Evolutionary conservation across 2,329 filamentous ascomycete genomes (phyloP).

Genomic region (Hypoxylon sp.): DNA sequence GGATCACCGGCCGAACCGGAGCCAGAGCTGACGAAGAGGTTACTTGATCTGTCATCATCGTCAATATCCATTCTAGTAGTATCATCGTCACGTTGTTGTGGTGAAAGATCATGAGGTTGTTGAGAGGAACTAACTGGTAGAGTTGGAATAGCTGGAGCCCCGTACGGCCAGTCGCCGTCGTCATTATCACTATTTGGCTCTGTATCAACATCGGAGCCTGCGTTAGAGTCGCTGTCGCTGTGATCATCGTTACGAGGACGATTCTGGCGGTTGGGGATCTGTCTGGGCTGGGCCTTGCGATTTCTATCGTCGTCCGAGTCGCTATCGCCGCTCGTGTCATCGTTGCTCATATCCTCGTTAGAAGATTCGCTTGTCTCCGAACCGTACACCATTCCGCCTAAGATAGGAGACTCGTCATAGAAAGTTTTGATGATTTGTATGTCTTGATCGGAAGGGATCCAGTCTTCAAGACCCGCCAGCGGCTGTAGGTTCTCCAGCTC

Average conservation of each 20-base stretch:
- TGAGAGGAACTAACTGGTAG: neutral
- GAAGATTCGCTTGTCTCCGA: conserved; percentile 15
- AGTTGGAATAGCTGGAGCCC: neutral
- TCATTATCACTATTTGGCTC: neutral
- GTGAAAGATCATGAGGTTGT: neutral
- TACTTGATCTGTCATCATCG: conserved; percentile 14
- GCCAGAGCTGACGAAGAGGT: conserved; percentile 15
- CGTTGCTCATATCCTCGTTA: neutral
- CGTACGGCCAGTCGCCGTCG: neutral
- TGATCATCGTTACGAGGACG: neutral
- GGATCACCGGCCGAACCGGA: conserved; percentile 9
- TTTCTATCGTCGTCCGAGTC: neutral
- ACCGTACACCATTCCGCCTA: neutral
- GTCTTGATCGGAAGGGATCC: conserved; percentile 39
- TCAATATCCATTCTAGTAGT: conserved; percentile 10
- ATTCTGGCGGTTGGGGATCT: neutral
- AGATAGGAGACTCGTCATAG: conserved; percentile 42
- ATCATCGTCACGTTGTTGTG: neutral
- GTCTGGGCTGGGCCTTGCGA: neutral
- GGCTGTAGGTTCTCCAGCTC: conserved; percentile 48
- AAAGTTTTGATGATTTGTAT: conserved; percentile 43
- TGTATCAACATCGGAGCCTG: neutral
- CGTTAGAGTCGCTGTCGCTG: neutral
- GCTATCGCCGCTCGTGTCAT: conserved; percentile 15
- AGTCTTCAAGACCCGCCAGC: conserved; percentile 39